Evolutionary conservation across 176 grass and related monocot species (phyloP), one percentile per base, ranked within the genome.

Genomic region (Oryza meridionalis): DNA sequence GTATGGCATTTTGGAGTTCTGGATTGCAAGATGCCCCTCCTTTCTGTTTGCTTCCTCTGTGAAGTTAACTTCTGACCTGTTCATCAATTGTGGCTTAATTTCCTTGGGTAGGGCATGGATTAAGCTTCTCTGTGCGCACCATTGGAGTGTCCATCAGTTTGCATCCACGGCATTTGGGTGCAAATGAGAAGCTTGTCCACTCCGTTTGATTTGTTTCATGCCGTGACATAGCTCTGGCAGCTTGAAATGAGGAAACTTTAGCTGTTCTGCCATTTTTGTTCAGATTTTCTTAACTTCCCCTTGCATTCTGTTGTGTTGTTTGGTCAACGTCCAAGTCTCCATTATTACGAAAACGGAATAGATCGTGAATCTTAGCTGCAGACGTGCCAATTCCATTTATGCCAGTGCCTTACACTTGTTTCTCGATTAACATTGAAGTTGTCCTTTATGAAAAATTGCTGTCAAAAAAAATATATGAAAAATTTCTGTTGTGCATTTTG

Each of bases 241-340:
- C 69, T 32, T 82, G 11, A 24, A 75, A 75, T 26, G 59, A 22
- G 29, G 17, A 47, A 50, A 22, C 0, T 66, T 75, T 84, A 1
- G 26, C 5, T 73, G 16, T 66, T 66, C 15, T 47, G 11, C 27
- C 25, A 24, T 13, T 14, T 35, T 8, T 64, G 7, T 14, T 66
- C 11, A 13, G 64, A 50, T 49, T 79, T 24, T 44, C 35, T 16
- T 50, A 22, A 45, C 31, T 50, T 11, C 11, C 15, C 8, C 9
- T 46, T 51, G 42, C 76, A 78, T 68, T 16, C 16, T 6, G 25
- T 50, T 80, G 64, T 49, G 7, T 68, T 80, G 16, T 69, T 67
- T 80, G 43, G 44, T 69, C 43, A 68, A 22, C 14, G 40, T 51
- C 14, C 62, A 66, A 19, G 17, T 22, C 2, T 15, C 13, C 24